Base-by-base conservation (phyloP, 2,329 filamentous ascomycete species). In the Cordyceps farinosa region DNA sequence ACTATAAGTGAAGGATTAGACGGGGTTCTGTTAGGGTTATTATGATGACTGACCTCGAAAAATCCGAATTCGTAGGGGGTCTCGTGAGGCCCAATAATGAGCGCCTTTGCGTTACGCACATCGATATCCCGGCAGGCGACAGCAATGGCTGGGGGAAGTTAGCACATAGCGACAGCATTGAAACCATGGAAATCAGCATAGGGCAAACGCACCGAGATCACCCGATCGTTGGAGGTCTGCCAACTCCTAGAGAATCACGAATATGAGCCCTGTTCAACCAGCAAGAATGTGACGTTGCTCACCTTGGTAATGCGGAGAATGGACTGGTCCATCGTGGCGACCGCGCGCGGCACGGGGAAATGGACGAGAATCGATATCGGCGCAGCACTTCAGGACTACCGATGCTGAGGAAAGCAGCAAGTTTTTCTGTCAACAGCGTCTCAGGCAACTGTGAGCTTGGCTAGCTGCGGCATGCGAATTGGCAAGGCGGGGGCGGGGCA, bases 41-140 rank as follows among this genome's bases (percentile, higher is more conserved):
- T 48, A 50, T 45, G 17, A 15, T 69, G 61, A 73, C 81, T 65
- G 75, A 95, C 92, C 83, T 98, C 92, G 73, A 96, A 98, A 78
- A 97, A 97, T 3, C 95, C 95, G 72, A 96, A 97, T 75, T 97
- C 93, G 75, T 99, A 99, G 0, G 94, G 93, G 0, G 93, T 96
- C 69, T 95, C 93, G 67, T 94, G 92, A 30, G 95, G 94, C 0
- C 95, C 95, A 68, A 98, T 87, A 70, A 98, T 94, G 67, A 98
- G 77, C 55, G 93, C 92, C 73, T 87, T 90, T 56, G 98, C 89
- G 73, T 91, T 90, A 62, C 93, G 90, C 65, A 98, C 91, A 75
- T 99, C 92, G 69, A 87, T 84, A 76, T 98, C 95, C 58, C 90
- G 84, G 73, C 90, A 96, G 63, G 91, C 90, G 55, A 97, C 92